phyloP scores from a whole-genome alignment of 1,139 yeast genomes.

The Lodderomyces pseudojiufengensis region DNA sequence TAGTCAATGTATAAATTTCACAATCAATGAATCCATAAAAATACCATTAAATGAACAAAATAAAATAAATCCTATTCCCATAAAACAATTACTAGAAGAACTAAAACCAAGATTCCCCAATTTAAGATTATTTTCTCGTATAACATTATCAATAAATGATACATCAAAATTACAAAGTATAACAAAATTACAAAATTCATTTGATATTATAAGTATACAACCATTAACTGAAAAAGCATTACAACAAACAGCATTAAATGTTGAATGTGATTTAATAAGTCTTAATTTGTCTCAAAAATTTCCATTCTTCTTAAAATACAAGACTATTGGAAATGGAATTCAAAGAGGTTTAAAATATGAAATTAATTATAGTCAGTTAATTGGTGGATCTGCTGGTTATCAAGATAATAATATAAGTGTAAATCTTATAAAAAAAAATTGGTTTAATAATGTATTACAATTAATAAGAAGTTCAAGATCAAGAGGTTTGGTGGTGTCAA shows the following conservation, averaged over 20 bases:
- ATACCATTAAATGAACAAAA: conserved; percentile 45
- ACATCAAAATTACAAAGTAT: conserved; percentile 73
- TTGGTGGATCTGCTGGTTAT: conserved; percentile 38
- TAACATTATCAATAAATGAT: conserved; percentile 74
- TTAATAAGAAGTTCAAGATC: conserved; percentile 80
- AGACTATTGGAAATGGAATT: conserved; percentile 77
- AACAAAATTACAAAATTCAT: conserved; percentile 55
- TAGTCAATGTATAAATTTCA: conserved; percentile 70
- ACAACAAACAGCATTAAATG: conserved; percentile 64
- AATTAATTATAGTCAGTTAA: conserved; percentile 60
- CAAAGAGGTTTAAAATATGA: conserved; percentile 83
- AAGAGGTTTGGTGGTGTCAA: conserved; percentile 72
- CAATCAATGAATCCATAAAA: conserved; percentile 51
- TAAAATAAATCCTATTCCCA: conserved; percentile 38
- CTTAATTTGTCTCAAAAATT: conserved; percentile 62
- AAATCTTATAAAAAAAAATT: conserved; percentile 45
- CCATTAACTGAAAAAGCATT: conserved; percentile 81
- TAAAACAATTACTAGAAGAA: conserved; percentile 19
- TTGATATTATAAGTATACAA: conserved; percentile 77
- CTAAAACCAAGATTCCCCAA: conserved; percentile 35
- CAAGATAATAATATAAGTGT: conserved; percentile 16
- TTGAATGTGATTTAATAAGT: conserved; percentile 72
- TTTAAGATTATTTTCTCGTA: conserved; percentile 59
- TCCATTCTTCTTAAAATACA: conserved; percentile 79
- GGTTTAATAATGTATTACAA: conserved; percentile 69